phyloP scores from a whole-genome alignment of 805 yeast species.

The Tetrapisispora iriomotensis region DNA sequence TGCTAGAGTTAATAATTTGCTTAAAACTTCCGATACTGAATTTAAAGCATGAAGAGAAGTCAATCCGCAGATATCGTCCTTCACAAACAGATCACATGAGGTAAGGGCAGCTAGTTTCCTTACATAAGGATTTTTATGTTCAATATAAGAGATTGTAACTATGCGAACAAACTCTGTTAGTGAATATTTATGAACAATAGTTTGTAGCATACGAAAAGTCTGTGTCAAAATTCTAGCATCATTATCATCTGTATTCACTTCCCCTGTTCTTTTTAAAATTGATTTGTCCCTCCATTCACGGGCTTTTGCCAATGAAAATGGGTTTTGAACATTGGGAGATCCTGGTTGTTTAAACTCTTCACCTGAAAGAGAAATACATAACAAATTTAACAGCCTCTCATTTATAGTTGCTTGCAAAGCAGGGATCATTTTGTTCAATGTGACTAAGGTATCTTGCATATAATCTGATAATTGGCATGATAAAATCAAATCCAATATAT shows the following conservation, averaged over 20 bases:
- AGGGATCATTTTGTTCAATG: conserved; percentile 64
- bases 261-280: conserved; percentile 59
- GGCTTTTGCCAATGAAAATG: conserved; percentile 57
- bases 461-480: conserved; percentile 77
- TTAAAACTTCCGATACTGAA: conserved; percentile 78
- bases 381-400: conserved; percentile 55
- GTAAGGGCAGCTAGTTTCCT: conserved; percentile 80
- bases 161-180: conserved; percentile 80
- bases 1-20: conserved; percentile 68
- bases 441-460: conserved; percentile 64
- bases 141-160: conserved; percentile 76
- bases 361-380: conserved; percentile 74
- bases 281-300: conserved; percentile 66
- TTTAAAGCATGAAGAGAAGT: conserved; percentile 70
- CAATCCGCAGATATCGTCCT: conserved; percentile 77
- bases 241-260: conserved; percentile 33
- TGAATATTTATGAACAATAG: conserved; percentile 66
- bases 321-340: conserved; percentile 56
- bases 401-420: conserved; percentile 67
- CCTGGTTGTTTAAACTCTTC: conserved; percentile 77
- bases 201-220: conserved; percentile 66
- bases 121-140: conserved; percentile 68
- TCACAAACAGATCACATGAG: conserved; percentile 62
- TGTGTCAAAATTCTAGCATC: conserved; percentile 54
- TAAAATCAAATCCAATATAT: conserved; percentile 67